These are phyloP conservation scores for Raddia guianensis DNA, from an alignment of 176 grass and related monocot species.

Conservation along the genomic window DNA sequence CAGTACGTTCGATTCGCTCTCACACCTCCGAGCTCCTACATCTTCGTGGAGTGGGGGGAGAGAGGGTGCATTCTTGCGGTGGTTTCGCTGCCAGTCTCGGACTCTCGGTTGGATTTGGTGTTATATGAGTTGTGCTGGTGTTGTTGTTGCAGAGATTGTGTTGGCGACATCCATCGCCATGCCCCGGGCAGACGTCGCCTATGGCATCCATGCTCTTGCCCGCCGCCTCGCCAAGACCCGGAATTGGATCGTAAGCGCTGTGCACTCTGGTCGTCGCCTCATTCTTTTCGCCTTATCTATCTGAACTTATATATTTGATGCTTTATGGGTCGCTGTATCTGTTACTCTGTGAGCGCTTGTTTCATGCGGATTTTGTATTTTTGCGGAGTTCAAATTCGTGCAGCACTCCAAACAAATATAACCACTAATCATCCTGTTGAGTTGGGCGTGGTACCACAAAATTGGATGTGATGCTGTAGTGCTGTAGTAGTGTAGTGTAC, in stretches of 20 bases:
- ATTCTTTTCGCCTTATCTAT: not conserved
- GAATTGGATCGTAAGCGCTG: constrained; percentile 82
- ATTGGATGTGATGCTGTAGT: not conserved
- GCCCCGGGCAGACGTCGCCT: constrained; percentile 74
- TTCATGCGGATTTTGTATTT: not conserved
- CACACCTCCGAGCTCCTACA: not conserved
- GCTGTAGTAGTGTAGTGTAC: not conserved
- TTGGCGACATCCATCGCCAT: constrained; percentile 64
- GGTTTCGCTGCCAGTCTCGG: not conserved
- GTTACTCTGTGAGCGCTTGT: not conserved
- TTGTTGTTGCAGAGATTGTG: constrained; percentile 68
- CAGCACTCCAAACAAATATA: not conserved
- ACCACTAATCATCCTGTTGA: not conserved
- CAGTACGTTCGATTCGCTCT: constrained; percentile 52
- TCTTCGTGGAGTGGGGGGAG: constrained; percentile 3
- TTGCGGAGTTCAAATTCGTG: not conserved
- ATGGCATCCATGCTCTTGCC: constrained; percentile 88
- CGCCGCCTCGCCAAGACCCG: constrained; percentile 80
- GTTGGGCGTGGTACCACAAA: not conserved
- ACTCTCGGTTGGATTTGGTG: constrained; percentile 32
- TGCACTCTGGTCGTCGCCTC: not conserved
- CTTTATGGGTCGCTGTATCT: constrained; percentile 16
- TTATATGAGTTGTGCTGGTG: constrained; percentile 33
- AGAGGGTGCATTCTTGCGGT: not conserved
- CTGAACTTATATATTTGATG: constrained; percentile 5